Evolutionary conservation across 2,329 filamentous ascomycete genomes (phyloP).

Genomic region (Phialophora tarda): DNA sequence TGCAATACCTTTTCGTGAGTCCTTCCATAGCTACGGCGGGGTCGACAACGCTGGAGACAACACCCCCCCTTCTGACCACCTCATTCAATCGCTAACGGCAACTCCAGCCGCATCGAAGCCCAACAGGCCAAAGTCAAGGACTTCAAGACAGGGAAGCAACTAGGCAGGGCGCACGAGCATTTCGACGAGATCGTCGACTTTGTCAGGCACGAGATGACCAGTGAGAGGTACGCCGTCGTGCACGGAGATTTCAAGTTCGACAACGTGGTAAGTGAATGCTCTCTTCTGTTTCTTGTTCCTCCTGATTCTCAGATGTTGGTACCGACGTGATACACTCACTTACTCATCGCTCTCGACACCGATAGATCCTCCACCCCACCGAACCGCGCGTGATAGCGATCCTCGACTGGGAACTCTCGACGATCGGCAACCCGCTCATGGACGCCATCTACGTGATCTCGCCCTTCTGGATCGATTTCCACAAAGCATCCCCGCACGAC

Average conservation of each 20-base stretch:
- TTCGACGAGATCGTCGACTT: conserved; percentile 69
- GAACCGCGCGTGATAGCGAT: conserved; percentile 81
- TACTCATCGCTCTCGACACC: background rate
- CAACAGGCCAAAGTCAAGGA: conserved; percentile 74
- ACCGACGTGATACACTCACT: too few species aligned
- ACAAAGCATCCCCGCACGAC: conserved; percentile 7
- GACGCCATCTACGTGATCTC: conserved; percentile 27
- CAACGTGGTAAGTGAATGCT: conserved; percentile 60
- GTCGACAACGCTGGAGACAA: background rate
- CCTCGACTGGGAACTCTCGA: conserved; percentile 91
- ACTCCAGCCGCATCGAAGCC: conserved; percentile 61
- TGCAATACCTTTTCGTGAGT: conserved; percentile 70
- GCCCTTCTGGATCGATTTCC: conserved; percentile 28
- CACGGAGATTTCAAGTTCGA: conserved; percentile 91
- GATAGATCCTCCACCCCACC: conserved; percentile 70
- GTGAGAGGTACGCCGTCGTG: conserved; percentile 72
- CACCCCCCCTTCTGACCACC: too few species aligned
- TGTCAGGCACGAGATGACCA: conserved; percentile 71
- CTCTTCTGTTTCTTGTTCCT: background rate
- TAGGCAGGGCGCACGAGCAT: conserved; percentile 71
- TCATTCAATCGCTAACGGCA: background rate
- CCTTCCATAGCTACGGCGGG: too few species aligned
- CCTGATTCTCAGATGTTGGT: background rate
- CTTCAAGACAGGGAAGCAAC: conserved; percentile 69
- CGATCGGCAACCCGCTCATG: conserved; percentile 77